Percentiles rank a stretch among this genome's conserved stretches.
Conservation (phyloP, 2,329 filamentous ascomycete genomes). For the Fusarium concolor region DNA sequence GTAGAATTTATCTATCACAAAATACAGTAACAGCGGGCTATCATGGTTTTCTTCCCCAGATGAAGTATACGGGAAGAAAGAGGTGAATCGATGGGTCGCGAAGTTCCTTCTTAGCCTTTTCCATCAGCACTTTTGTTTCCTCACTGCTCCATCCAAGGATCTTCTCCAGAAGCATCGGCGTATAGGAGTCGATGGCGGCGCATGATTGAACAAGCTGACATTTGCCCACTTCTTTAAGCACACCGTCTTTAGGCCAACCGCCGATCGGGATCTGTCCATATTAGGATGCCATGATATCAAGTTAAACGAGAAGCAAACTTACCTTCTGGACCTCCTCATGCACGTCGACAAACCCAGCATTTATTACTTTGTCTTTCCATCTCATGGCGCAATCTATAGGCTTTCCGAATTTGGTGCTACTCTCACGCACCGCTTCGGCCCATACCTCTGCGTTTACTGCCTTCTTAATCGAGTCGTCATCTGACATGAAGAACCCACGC, state of each 20-base stretch:
- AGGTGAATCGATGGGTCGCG: conserved; percentile 35
- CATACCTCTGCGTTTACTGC: conserved; percentile 25
- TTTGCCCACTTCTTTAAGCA: conserved; percentile 30
- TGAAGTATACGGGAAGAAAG: conserved; percentile 28
- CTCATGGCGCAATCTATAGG: conserved; percentile 16
- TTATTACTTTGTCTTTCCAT: conserved; percentile 26
- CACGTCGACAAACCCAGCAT: conserved; percentile 25
- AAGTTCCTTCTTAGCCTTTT: conserved; percentile 37
- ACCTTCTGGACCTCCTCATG: conserved; percentile 30
- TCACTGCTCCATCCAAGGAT: conserved; percentile 34
- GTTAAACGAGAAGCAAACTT: not conserved
- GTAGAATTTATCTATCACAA: not conserved
- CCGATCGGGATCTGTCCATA: conserved; percentile 22
- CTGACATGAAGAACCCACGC: conserved; percentile 22
- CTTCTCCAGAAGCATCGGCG: conserved; percentile 28
- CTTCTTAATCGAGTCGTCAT: conserved; percentile 29
- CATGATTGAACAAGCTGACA: conserved; percentile 29
- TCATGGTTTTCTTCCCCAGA: conserved; percentile 30
- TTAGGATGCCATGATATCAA: not conserved
- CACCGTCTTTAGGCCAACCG: conserved; percentile 23
- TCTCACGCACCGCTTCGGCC: conserved; percentile 18
- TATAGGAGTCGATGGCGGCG: conserved; percentile 35
- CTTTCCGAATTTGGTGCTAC: conserved; percentile 29
- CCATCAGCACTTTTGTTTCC: conserved; percentile 37
- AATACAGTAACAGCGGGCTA: not conserved